Evolutionary conservation across 441 rosid genomes (phyloP), one percentile per base, ranked within the genome.

Genomic region (Croton laevigatus): DNA sequence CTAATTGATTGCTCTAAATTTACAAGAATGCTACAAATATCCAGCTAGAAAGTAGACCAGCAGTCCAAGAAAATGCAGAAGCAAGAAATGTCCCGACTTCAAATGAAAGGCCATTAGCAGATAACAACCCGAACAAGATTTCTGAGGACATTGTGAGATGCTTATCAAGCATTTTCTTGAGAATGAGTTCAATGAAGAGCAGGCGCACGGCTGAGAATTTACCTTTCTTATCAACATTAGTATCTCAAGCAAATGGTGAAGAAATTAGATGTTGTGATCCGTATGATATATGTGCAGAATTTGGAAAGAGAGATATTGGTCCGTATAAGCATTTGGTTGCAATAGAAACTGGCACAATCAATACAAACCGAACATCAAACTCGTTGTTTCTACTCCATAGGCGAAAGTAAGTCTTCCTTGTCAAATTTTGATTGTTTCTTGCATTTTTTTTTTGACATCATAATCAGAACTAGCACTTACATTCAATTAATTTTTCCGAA

Each of bases 121-220:
- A 74, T 37, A 64, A 79, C 52, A 73, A 78, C 22, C 93, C 98
- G 4, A 88, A 89, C 81, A 85, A 78, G 77, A 68, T 85, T 48
- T 93, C 98, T 0, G 96, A 89, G 78, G 89, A 88, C 66, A 76
- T 89, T 49, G 79, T 89, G 32, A 88, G 76, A 80, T 91, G 89
- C 75, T 75, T 91, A 44, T 79, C 85, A 19, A 87, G 63, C 81
- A 87, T 91, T 73, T 81, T 88, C 79, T 68, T 79, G 40, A 81
- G 91, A 73, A 89, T 85, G 88, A 86, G 86, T 77, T 74, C 85
- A 20, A 66, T 61, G 58, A 90, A 78, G 76, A 81, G 72, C 37
- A 75, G 70, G 62, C 70, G 65, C 27, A 67, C 78, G 59, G 67
- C 70, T 23, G 82, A 84, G 53, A 75, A 65, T 69, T 74, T 78